Conservation (phyloP, 2,329 filamentous ascomycete species). For the Diaporthe ilicicola region DNA sequence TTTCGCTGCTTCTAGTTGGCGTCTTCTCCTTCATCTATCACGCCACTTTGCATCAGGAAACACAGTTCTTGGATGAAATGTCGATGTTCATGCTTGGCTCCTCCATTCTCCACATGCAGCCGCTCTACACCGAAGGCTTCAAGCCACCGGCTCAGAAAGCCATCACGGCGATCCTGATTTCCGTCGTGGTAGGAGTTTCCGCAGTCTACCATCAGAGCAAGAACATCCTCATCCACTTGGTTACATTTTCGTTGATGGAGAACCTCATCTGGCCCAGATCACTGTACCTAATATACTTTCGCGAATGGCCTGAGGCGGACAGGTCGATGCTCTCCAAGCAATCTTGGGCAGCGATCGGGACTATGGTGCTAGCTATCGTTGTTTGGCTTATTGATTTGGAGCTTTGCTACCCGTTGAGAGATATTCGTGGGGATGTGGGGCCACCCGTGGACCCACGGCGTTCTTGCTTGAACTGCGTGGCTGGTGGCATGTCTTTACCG, state of each 20-base stretch:
- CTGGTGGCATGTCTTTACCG: constrained; percentile 72
- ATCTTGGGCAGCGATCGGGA: constrained; percentile 41
- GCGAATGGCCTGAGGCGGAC: constrained; percentile 40
- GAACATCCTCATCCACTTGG: constrained; percentile 53
- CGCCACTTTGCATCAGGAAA: constrained; percentile 51
- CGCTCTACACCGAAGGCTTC: constrained; percentile 54
- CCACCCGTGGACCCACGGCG: constrained; percentile 64
- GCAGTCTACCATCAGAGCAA: constrained; percentile 52
- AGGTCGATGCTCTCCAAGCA: constrained; percentile 38
- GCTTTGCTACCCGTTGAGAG: constrained; percentile 57
- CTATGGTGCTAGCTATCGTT: constrained; percentile 55
- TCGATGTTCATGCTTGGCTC: constrained; percentile 64
- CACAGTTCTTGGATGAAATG: constrained; percentile 63
- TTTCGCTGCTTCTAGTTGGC: constrained; percentile 51
- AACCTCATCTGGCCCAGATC: constrained; percentile 44
- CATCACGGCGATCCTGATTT: constrained; percentile 49
- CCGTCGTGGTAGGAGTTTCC: constrained; percentile 51
- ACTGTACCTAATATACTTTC: constrained; percentile 46
- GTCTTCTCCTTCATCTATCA: constrained; percentile 54
- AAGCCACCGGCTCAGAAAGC: constrained; percentile 43
- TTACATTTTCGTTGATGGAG: constrained; percentile 47
- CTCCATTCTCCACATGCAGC: constrained; percentile 61
- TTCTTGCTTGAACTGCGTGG: constrained; percentile 68
- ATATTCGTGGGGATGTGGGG: constrained; percentile 54
- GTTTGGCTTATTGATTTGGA: constrained; percentile 67